Conservation (phyloP, 768 basidiomycete genomes). For the Russula brevipes region DNA sequence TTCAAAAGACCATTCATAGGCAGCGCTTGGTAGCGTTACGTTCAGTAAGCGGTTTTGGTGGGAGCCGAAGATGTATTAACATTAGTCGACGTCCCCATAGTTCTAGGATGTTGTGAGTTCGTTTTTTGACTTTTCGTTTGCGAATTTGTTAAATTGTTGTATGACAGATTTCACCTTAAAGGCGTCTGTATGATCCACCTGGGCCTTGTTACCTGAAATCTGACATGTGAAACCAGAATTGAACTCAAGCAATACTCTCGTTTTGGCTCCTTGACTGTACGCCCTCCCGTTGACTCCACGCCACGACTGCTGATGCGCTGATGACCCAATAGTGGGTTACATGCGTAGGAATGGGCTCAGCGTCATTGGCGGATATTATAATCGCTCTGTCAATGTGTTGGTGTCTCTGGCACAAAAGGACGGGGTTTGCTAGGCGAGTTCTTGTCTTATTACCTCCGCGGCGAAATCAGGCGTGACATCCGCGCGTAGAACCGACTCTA, state of each 20-base stretch:
- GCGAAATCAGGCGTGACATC: background rate
- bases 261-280: conserved; percentile 33
- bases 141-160: background rate
- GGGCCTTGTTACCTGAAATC: background rate
- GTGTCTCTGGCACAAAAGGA: conserved; percentile 43
- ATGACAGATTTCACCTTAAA: conserved; percentile 43
- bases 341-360: conserved; percentile 41
- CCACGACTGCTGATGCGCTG: background rate
- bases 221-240: conserved; percentile 20
- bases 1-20: background rate
- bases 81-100: conserved; percentile 11
- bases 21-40: conserved; percentile 39
- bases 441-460: background rate
- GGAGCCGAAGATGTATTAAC: background rate
- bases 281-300: conserved; percentile 12
- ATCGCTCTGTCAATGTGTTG: conserved; percentile 47
- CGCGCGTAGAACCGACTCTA: conserved; percentile 28
- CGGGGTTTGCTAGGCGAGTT: conserved; percentile 42
- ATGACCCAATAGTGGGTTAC: conserved; percentile 42
- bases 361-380: conserved; percentile 45
- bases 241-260: conserved; percentile 34
- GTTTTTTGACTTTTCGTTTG: background rate
- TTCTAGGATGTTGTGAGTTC: conserved; percentile 27
- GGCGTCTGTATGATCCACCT: conserved; percentile 33
- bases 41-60: conserved; percentile 34